Base-by-base conservation (phyloP, 2,329 filamentous ascomycete species). In the Cladophialophora chaetospira region DNA sequence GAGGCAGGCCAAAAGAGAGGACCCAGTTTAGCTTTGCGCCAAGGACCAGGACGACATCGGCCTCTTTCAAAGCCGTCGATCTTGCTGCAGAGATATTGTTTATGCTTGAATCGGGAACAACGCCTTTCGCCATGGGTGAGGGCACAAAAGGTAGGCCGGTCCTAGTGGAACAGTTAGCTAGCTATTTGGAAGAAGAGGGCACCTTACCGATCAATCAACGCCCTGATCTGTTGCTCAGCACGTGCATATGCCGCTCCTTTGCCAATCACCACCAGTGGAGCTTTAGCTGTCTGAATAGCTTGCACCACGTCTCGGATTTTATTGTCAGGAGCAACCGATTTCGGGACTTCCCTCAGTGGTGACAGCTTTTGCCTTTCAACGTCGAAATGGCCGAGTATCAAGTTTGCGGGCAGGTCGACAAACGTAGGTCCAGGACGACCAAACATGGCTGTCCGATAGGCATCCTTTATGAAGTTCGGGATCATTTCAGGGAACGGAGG, bases 21-120 rank as follows among this genome's bases (percentile, higher is more conserved):
- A 84, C 83, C 81, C 80, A 84, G 59, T 84, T 84, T 33, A 84
- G 67, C 35, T 78, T 74, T 2, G 80, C 81, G 3, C 80, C 81
- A 2, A 83, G 71, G 3, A 84, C 69, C 3, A 83, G 65, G 11
- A 83, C 78, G 1, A 83, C 76, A 64, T 84, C 81, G 3, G 81
- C 78, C 33, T 76, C 69, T 63, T 77, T 78, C 36, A 83, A 68
- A 3, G 80, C 81, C 15, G 77, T 73, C 40, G 79, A 82, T 53
- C 82, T 74, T 3, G 81, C 79, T 44, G 80, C 77, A 2, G 81
- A 79, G 15, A 72, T 73, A 62, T 84, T 83, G 47, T 75, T 70
- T 0, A 75, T 71, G 65, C 81, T 77, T 0, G 77, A 80, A 62
- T 83, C 81, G 5, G 80, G 72, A 1, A 83, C 63, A 5, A 84